These are phyloP conservation scores for Candida boleticola DNA, from an alignment of 805 yeast species.

Conservation along the genomic window DNA sequence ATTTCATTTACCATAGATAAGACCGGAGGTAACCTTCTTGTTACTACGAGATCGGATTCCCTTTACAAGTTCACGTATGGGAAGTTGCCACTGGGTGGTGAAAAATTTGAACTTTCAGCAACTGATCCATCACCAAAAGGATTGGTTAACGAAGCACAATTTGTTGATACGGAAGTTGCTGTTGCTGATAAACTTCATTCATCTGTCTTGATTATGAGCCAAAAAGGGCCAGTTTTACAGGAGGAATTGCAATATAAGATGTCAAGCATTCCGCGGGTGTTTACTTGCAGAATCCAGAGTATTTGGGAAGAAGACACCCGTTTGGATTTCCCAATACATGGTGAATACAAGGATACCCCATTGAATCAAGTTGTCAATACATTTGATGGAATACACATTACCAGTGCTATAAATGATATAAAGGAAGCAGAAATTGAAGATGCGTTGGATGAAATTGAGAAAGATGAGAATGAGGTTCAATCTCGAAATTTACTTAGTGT, in stretches of 20 bases:
- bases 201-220: constrained; percentile 24
- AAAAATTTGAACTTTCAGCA: constrained; percentile 13
- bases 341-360: no score
- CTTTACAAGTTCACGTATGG: constrained; percentile 24
- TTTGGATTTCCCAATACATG: neutral
- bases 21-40: constrained; percentile 15
- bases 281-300: constrained; percentile 17
- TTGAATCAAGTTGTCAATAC: neutral
- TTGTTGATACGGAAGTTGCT: constrained; percentile 18
- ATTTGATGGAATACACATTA: no score
- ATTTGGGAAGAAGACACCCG: constrained; percentile 16
- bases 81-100: constrained; percentile 7
- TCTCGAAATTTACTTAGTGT: constrained; percentile 19
- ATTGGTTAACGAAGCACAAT: constrained; percentile 27
- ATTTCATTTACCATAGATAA: constrained; percentile 20
- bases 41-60: constrained; percentile 37
- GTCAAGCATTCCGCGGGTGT: constrained; percentile 34
- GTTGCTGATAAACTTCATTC: constrained; percentile 38
- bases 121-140: constrained; percentile 35
- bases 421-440: neutral
- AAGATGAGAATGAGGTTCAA: neutral
- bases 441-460: neutral
- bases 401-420: no score
- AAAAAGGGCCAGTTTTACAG: constrained; percentile 6
- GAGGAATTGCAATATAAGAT: constrained; percentile 16